Conservation (phyloP, 139 green algal species). For the Zygnema circumcarinatum region DNA sequence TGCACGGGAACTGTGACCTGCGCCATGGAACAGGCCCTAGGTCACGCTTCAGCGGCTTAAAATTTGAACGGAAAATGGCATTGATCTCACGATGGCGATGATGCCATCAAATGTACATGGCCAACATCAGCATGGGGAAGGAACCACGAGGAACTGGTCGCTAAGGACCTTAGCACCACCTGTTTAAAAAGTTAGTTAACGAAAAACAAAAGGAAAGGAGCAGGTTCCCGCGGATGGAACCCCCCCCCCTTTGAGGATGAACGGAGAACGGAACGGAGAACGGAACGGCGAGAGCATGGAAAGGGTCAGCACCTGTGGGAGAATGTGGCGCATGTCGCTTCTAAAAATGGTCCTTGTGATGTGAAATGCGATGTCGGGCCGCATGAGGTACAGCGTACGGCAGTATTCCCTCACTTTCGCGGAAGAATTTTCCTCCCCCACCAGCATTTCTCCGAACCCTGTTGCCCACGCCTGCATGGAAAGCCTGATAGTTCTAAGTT, state of each 20-base stretch:
- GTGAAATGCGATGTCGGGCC: conserved; percentile 44
- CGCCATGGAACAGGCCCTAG: not conserved
- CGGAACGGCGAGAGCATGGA: not conserved
- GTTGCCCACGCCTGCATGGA: conserved; percentile 15
- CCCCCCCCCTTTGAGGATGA: no score
- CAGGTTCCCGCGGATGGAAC: no score
- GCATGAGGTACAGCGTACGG: conserved; percentile 26
- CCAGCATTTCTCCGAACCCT: conserved; percentile 8
- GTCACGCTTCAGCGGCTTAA: no score
- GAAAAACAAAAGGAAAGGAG: no score
- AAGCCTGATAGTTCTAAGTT: not conserved
- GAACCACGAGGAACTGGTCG: no score
- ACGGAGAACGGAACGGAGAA: not conserved
- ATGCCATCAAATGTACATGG: no score
- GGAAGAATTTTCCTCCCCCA: not conserved
- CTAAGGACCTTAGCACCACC: no score
- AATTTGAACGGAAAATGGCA: no score
- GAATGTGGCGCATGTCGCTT: conserved; percentile 28
- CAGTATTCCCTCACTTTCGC: conserved; percentile 34
- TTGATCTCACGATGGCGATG: no score
- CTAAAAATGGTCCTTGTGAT: conserved; percentile 46
- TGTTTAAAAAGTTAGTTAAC: no score
- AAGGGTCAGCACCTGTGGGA: conserved; percentile 13
- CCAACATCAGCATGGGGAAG: no score
- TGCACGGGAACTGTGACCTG: conserved; percentile 34